Evolutionary conservation across 2,329 filamentous ascomycete species (phyloP).

Genomic region (Chrysoporthe cubensis): DNA sequence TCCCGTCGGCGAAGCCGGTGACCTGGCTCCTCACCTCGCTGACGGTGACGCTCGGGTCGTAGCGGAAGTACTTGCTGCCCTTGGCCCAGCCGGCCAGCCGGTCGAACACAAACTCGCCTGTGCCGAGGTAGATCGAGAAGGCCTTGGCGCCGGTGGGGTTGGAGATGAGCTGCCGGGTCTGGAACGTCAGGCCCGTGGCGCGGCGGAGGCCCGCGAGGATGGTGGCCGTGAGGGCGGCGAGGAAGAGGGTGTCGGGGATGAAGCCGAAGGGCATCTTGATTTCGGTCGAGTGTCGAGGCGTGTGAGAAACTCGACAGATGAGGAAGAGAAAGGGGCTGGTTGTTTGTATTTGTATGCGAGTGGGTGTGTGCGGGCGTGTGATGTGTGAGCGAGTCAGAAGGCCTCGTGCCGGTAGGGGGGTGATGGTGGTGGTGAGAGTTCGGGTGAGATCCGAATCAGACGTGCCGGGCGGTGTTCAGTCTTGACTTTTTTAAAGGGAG

Average conservation of each 20-base stretch:
- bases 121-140: slow-evolving; percentile 23
- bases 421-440: background rate
- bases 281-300: slow-evolving; percentile 6
- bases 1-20: slow-evolving; percentile 27
- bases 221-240: slow-evolving; percentile 28
- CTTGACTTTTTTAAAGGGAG: background rate
- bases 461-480: background rate
- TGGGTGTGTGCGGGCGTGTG: background rate
- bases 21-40: slow-evolving; percentile 27
- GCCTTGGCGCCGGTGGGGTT: slow-evolving; percentile 18
- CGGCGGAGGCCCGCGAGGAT: slow-evolving; percentile 28
- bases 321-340: background rate
- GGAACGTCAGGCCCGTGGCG: slow-evolving; percentile 27
- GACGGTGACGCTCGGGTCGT: slow-evolving; percentile 27
- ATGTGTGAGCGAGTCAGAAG: background rate
- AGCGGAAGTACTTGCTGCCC: slow-evolving; percentile 27
- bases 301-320: background rate
- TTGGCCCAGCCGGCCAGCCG: slow-evolving; percentile 24
- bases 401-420: no score
- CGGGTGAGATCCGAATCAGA: background rate
- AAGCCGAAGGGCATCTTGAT: slow-evolving; percentile 25
- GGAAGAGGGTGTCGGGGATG: slow-evolving; percentile 28
- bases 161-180: slow-evolving; percentile 25
- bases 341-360: background rate
- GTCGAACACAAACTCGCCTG: slow-evolving; percentile 27